Conservation (phyloP, 768 basidiomycete genomes). For the Brasilioporus rufonigricans region DNA sequence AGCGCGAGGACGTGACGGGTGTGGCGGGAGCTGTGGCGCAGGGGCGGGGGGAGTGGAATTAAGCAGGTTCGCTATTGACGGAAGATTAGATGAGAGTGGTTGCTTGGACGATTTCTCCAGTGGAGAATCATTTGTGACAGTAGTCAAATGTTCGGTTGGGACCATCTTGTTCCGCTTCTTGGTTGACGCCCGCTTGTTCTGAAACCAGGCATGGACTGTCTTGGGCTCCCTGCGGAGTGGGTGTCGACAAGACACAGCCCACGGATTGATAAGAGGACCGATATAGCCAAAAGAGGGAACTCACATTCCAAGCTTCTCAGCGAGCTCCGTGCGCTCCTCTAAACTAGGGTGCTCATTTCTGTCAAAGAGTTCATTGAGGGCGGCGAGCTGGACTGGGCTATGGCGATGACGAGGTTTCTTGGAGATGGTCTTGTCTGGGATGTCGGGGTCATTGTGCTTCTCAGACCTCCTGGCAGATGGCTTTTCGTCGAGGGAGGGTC, state of each 20-base stretch:
- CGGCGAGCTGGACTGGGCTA: constrained; percentile 65
- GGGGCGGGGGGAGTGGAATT: constrained; percentile 32
- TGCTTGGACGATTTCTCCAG: constrained; percentile 27
- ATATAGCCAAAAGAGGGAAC: constrained; percentile 36
- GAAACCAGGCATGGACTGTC: constrained; percentile 85
- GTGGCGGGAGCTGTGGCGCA: constrained; percentile 21
- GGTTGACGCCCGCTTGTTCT: constrained; percentile 80
- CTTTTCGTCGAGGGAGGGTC: constrained; percentile 23
- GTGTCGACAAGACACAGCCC: constrained; percentile 9
- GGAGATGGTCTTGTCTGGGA: constrained; percentile 21
- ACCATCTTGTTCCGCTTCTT: constrained; percentile 63
- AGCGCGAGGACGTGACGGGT: constrained; percentile 25
- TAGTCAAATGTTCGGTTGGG: constrained; percentile 29
- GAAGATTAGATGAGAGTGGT: constrained; percentile 29
- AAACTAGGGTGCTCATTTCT: constrained; percentile 72
- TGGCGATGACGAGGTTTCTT: constrained; percentile 84
- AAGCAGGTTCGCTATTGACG: constrained; percentile 40
- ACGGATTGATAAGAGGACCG: constrained; percentile 18
- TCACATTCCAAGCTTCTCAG: constrained; percentile 74
- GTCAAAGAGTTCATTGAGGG: constrained; percentile 77
- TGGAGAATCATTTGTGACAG: constrained; percentile 27
- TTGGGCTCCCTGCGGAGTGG: constrained; percentile 64
- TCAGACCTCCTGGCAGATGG: constrained; percentile 19
- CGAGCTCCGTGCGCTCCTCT: constrained; percentile 64
- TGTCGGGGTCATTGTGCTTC: constrained; percentile 26